These are phyloP conservation scores for Talaromyces rugulosus DNA, from an alignment of 2,329 filamentous ascomycete species.

Conservation along the genomic window DNA sequence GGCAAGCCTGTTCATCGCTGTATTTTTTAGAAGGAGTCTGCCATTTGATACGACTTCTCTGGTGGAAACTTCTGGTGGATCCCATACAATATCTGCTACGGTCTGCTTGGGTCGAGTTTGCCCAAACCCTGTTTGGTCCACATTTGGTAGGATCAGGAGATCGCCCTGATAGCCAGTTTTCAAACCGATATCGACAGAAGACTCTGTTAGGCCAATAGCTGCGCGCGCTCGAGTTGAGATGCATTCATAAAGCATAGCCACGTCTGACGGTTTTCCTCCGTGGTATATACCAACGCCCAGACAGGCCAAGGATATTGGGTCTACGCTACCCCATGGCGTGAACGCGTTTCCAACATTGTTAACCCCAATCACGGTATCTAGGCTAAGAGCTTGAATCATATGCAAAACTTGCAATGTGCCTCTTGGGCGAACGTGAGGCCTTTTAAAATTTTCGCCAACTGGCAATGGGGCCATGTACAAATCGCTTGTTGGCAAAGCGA, in stretches of 20 bases:
- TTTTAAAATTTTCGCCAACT: not conserved
- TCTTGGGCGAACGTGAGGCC: constrained; percentile 34
- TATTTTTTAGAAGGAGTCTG: not conserved
- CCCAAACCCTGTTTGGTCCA: not conserved
- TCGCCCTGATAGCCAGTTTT: not conserved
- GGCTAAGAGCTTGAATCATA: constrained; percentile 55
- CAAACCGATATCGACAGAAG: not conserved
- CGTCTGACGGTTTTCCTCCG: constrained; percentile 57
- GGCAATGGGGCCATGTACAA: constrained; percentile 64
- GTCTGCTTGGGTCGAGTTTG: not conserved
- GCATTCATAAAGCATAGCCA: constrained; percentile 55
- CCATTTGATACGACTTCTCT: not conserved
- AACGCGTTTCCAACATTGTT: constrained; percentile 75
- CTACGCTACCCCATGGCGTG: constrained; percentile 64
- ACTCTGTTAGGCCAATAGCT: not conserved
- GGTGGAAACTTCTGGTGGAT: not conserved
- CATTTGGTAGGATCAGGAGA: not conserved
- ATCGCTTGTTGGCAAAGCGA: constrained; percentile 67
- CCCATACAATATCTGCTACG: not conserved
- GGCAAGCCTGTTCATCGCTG: not conserved
- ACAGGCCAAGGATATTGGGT: constrained; percentile 61
- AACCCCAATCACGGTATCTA: constrained; percentile 60
- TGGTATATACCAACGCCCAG: constrained; percentile 65
- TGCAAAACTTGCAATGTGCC: constrained; percentile 60
- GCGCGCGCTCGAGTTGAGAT: constrained; percentile 41